Evolutionary conservation across 768 basidiomycete genomes (phyloP), one percentile per base, ranked within the genome.

Genomic region (Rubroboletus pulcherrimus): DNA sequence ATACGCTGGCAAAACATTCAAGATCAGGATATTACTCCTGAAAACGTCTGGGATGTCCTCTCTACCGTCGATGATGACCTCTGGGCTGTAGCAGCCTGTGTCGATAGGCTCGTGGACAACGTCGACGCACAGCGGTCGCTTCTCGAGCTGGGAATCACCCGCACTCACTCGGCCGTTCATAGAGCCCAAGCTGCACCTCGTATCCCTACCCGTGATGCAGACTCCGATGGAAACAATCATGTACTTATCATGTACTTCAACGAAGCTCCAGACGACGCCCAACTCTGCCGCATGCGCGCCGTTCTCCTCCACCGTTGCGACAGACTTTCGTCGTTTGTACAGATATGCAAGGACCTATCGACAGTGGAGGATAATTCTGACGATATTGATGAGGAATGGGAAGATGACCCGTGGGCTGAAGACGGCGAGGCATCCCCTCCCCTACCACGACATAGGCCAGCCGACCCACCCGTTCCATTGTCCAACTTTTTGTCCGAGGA

Each of bases 51-150:
- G 24, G 64, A 79, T 24, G 63, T 77, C 19, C 78, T 94, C 19
- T 73, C 68, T 9, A 62, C 73, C 24, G 72, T 87, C 39, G 70
- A 74, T 40, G 84, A 92, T 63, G 87, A 93, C 68, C 71, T 85
- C 9, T 93, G 91, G 90, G 86, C 85, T 15, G 80, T 79, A 37
- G 82, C 86, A n/a, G 89, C 90, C 3, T 87, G 83, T 62, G 73
- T 77, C 26, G 89, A 91, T 73, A 78, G 86, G 54, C 69, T 87
- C 26, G 72, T 87, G n/a, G 75, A 86, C 57, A 75, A 84, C 66
- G 72, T 78, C 21, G 68, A 67, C 51, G 70, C 82, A 14, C 85
- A 91, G 59, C 76, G 76, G 49, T 74, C 74, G 9, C 74, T 93
- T 30, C 75, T 92, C 26, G 74, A 82, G 37, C 68, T 84, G 29